Conservation (phyloP, 805 yeast species). For the Scheffersomyces ergatensis region DNA sequence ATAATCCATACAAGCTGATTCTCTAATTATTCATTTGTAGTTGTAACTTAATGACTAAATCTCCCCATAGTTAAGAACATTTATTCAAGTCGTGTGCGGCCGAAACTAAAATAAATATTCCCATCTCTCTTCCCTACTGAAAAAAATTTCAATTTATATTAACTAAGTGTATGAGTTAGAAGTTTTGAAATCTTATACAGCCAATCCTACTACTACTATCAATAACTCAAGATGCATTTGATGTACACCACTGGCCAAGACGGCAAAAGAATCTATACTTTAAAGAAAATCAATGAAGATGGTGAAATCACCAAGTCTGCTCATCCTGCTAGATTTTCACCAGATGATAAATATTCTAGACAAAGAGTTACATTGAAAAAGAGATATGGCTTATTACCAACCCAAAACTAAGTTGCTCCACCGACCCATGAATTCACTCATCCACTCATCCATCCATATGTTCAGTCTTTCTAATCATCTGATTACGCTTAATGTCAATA, state of each 20-base stretch:
- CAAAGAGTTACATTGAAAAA: conserved; percentile 98
- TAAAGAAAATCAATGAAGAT: conserved; percentile 71
- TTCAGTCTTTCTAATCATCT: too few relatives aligned
- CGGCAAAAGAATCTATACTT: conserved; percentile 94
- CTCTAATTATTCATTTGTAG: too few relatives aligned
- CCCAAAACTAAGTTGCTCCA: conserved; percentile 58
- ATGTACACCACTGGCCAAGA: conserved; percentile 96
- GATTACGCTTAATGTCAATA: too few relatives aligned
- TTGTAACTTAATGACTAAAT: too few relatives aligned
- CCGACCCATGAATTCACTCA: too few relatives aligned
- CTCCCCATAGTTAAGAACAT: too few relatives aligned
- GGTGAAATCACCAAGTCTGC: conserved; percentile 99
- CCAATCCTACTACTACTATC: too few relatives aligned
- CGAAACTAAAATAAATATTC: neutral
- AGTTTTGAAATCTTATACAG: neutral
- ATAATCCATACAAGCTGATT: too few relatives aligned
- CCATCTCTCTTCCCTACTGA: neutral
- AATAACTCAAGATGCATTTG: conserved; percentile 84
- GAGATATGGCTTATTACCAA: conserved; percentile 85
- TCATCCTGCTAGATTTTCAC: conserved; percentile 99
- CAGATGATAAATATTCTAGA: conserved; percentile 98
- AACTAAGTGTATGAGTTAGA: too few relatives aligned
- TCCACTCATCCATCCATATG: too few relatives aligned
- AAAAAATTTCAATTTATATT: neutral
- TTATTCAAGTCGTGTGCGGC: neutral